Conservation (phyloP, 2,329 filamentous ascomycete genomes). For the Sporothrix sp. region DNA sequence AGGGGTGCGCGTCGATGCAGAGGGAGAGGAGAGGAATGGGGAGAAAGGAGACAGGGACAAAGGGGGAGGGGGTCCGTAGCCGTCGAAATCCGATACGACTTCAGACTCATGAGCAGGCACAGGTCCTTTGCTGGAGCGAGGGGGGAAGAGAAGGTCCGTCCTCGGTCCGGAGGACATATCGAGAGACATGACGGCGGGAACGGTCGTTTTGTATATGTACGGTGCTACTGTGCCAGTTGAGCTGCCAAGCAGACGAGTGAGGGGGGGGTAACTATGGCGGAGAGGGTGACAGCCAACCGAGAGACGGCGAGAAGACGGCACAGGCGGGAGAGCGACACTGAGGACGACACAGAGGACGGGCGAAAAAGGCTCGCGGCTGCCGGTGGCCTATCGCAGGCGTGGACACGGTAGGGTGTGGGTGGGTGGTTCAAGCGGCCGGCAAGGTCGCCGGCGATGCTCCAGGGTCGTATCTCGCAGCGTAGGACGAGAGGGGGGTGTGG, state of each 20-base stretch:
- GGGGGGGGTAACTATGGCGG: too few species aligned
- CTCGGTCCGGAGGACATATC: slow-evolving; percentile 7
- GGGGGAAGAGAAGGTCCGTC: slow-evolving; percentile 9
- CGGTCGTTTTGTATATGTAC: slow-evolving; percentile 9
- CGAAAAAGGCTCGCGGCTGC: background rate
- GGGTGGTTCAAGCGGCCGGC: slow-evolving; percentile 4
- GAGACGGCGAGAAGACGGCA: too few species aligned
- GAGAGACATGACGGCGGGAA: slow-evolving; percentile 14
- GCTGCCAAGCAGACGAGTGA: too few species aligned
- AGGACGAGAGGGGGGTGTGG: too few species aligned
- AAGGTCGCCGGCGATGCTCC: slow-evolving; percentile 12
- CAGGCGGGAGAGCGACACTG: too few species aligned
- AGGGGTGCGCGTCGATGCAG: background rate
- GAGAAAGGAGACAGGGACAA: background rate
- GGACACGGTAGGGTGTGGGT: slow-evolving; percentile 1
- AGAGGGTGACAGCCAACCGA: too few species aligned
- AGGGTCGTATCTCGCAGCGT: too few species aligned
- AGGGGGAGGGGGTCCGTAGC: background rate
- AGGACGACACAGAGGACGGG: too few species aligned
- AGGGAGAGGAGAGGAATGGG: background rate
- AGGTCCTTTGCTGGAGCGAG: background rate
- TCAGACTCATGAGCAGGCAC: too few species aligned
- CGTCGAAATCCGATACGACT: too few species aligned
- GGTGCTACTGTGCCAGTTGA: background rate
- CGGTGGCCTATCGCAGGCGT: slow-evolving; percentile 1